phyloP scores from a whole-genome alignment of 225 moss, liverwort and hornwort genomes.

The Pseudoscleropodium purum region DNA sequence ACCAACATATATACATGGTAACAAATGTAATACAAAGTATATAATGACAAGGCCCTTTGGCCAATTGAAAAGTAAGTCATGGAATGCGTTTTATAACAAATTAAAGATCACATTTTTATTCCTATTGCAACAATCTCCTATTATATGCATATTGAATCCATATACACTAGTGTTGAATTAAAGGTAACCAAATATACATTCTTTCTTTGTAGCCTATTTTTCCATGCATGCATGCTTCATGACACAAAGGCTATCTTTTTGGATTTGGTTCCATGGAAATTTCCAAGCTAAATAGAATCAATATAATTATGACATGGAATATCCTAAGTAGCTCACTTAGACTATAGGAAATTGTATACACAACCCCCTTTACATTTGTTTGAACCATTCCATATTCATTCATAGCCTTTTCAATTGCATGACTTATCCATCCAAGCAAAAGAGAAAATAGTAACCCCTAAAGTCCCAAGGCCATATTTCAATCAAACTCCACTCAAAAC shows the following conservation, averaged over 20 bases:
- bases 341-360: not conserved
- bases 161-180: too few species aligned
- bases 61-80: not conserved
- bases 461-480: too few species aligned
- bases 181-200: not conserved
- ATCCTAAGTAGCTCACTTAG: fast-evolving
- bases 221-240: not conserved
- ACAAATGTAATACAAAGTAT: not conserved
- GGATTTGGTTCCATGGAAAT: not conserved
- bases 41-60: not conserved
- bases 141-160: not conserved
- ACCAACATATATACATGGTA: not conserved
- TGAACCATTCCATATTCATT: not conserved
- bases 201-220: not conserved
- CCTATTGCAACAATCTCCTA: fast-evolving
- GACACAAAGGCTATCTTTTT: fast-evolving
- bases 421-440: not conserved
- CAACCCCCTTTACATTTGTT: not conserved
- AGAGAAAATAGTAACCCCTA: not conserved
- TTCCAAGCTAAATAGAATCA: not conserved
- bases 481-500: too few species aligned
- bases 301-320: fast-evolving
- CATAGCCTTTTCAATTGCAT: not conserved
- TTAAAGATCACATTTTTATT: not conserved
- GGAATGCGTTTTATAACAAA: not conserved